These are phyloP conservation scores for Trypanosomatidae sp. DNA, from an alignment of 208 protist species.

Conservation along the genomic window DNA sequence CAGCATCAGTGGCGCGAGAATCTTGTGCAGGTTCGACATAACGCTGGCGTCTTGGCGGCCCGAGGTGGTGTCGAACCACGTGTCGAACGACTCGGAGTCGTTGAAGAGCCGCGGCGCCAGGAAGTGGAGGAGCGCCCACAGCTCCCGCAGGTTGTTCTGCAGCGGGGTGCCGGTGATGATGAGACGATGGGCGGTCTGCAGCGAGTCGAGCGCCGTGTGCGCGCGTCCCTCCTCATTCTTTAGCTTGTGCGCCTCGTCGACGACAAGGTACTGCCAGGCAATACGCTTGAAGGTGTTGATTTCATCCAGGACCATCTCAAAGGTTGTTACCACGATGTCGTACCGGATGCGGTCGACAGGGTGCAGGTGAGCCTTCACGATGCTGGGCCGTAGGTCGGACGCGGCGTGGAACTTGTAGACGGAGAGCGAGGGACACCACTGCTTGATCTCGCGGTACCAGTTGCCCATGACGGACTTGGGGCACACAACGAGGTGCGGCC, in stretches of 20 bases:
- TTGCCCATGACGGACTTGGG: slow-evolving; percentile 98
- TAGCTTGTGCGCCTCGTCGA: slow-evolving; percentile 99
- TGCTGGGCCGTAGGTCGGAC: slow-evolving; percentile 86
- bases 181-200: slow-evolving; percentile 89
- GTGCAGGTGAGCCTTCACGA: slow-evolving; percentile 68
- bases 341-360: slow-evolving; percentile 60
- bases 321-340: slow-evolving; percentile 97
- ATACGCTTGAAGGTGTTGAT: slow-evolving; percentile 88
- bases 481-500: slow-evolving; percentile 97
- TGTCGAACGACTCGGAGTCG: slow-evolving; percentile 84
- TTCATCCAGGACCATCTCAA: slow-evolving; percentile 96
- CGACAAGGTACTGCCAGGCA: slow-evolving; percentile 96
- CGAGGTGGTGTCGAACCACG: slow-evolving; percentile 92
- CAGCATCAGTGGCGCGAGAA: slow-evolving; percentile 96
- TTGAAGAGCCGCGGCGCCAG: slow-evolving; percentile 91
- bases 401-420: slow-evolving; percentile 95
- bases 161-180: slow-evolving; percentile 98
- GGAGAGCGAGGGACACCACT: slow-evolving; percentile 95
- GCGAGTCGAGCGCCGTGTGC: slow-evolving; percentile 63
- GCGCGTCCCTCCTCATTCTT: slow-evolving; percentile 90
- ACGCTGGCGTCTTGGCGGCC: slow-evolving; percentile 81
- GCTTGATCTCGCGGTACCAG: slow-evolving; percentile 97
- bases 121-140: slow-evolving; percentile 97
- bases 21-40: slow-evolving; percentile 86
- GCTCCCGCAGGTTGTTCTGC: slow-evolving; percentile 97